Conservation (phyloP, 805 yeast species). For the Saturnispora sekii region DNA sequence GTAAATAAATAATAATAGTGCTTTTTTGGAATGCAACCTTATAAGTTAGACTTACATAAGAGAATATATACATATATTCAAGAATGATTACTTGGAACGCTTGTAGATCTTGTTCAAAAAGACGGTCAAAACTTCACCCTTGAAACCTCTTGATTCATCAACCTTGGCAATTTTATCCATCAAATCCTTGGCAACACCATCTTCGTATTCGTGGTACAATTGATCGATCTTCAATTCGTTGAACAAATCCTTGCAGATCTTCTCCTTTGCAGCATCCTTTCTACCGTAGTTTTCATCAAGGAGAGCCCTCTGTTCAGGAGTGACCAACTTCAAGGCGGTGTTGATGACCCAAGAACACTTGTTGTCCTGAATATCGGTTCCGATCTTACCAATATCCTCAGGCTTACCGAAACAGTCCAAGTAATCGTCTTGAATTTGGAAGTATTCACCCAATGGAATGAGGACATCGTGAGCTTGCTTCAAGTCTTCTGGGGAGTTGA, state of each 20-base stretch:
- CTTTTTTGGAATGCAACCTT: too few species aligned
- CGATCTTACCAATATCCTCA: conserved; percentile 94
- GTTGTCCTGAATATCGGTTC: conserved; percentile 97
- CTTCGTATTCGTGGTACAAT: conserved; percentile 76
- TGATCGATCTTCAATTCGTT: conserved; percentile 61
- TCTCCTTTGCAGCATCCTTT: conserved; percentile 63
- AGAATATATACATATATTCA: background rate
- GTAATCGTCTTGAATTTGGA: conserved; percentile 97
- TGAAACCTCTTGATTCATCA: conserved; percentile 93
- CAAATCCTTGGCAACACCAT: conserved; percentile 55
- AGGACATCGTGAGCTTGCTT: conserved; percentile 81
- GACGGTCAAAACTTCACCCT: conserved; percentile 70
- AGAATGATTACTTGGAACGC: conserved; percentile 58
- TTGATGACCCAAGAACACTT: conserved; percentile 97
- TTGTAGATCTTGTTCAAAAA: conserved; percentile 90
- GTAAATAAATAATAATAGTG: too few species aligned
- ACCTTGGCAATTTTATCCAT: conserved; percentile 52
- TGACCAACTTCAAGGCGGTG: conserved; percentile 73
- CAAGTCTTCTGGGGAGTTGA: conserved; percentile 59
- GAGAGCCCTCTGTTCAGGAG: conserved; percentile 69
- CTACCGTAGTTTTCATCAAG: conserved; percentile 87
- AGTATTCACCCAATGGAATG: conserved; percentile 94
- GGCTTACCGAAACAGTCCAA: conserved; percentile 97
- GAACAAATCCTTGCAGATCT: conserved; percentile 62
- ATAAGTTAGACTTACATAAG: too few species aligned